A percentile compares a stretch with the other conserved stretches of the same genome.
These are phyloP conservation scores for Fagopyrum homotropicum DNA, from an alignment of 148 eudicot genomes.

Conservation along the genomic window DNA sequence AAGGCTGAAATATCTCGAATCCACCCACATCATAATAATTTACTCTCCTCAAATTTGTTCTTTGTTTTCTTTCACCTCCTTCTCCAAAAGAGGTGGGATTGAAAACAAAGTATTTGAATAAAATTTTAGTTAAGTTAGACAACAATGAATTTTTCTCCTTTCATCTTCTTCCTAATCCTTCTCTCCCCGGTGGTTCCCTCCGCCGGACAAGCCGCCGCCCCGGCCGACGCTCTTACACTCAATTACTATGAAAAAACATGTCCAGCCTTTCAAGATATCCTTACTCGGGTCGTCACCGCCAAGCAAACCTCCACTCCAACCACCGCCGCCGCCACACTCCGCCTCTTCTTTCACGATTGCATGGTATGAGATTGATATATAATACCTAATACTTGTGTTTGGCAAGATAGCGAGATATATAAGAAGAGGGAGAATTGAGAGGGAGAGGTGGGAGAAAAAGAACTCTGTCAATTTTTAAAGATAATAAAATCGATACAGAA, in stretches of 20 bases:
- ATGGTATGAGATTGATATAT: conserved; percentile 19
- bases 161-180: conserved; percentile 13
- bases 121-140: too few relatives aligned
- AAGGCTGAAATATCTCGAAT: conserved; percentile 26
- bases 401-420: too few relatives aligned
- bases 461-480: too few relatives aligned
- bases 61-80: not conserved
- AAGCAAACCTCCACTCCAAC: conserved; percentile 41
- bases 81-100: not conserved
- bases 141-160: conserved; percentile 16
- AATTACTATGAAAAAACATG: conserved; percentile 48
- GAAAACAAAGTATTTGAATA: conserved; percentile 1
- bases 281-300: conserved; percentile 21
- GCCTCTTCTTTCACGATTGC: conserved; percentile 63
- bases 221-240: conserved; percentile 11
- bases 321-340: conserved; percentile 42
- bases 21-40: conserved; percentile 21
- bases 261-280: conserved; percentile 29
- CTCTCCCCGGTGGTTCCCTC: not conserved
- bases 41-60: not conserved
- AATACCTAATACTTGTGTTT: too few relatives aligned
- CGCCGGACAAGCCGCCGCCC: not conserved
- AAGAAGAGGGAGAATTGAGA: too few relatives aligned
- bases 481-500: too few relatives aligned
- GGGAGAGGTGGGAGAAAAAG: too few relatives aligned